Conservation (phyloP, 352 stramenopile species). For the Phytophthora kernoviae region DNA sequence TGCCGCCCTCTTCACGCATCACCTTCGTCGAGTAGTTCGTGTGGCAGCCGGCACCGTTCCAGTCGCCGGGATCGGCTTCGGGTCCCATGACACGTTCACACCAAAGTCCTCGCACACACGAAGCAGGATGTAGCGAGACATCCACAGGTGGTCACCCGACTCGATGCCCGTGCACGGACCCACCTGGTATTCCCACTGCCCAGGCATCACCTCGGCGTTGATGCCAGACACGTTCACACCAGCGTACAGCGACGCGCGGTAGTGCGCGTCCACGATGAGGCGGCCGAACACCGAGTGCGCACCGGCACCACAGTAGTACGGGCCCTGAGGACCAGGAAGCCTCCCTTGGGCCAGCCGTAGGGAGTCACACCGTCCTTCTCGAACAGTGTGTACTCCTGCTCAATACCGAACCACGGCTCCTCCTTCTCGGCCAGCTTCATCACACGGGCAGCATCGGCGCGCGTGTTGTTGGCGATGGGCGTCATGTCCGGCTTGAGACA, state of each 20-base stretch:
- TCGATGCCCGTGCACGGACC: conserved; percentile 96
- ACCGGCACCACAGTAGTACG: conserved; percentile 94
- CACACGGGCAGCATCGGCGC: conserved; percentile 74
- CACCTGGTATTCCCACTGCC: conserved; percentile 98
- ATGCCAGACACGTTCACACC: conserved; percentile 96
- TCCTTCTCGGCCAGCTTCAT: conserved; percentile 65
- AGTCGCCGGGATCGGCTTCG: conserved; percentile 98
- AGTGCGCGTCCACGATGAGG: conserved; percentile 94
- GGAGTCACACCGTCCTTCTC: conserved; percentile 86
- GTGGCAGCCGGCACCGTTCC: conserved; percentile 96
- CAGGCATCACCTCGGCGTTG: conserved; percentile 98
- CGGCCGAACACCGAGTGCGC: conserved; percentile 96
- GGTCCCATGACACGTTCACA: conserved; percentile 97
- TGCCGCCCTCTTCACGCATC: conserved; percentile 95
- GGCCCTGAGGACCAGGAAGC: conserved; percentile 89
- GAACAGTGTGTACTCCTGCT: conserved; percentile 98
- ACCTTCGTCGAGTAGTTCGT: conserved; percentile 97
- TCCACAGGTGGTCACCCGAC: conserved; percentile 96
- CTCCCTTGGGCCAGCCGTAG: conserved; percentile 92
- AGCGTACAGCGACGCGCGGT: conserved; percentile 95
- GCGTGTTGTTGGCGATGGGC: conserved; percentile 92
- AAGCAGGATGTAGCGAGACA: conserved; percentile 97
- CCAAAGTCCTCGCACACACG: conserved; percentile 98
- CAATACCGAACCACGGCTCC: conserved; percentile 95
- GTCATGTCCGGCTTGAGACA: conserved; percentile 95